Conservation (phyloP, 345 rosid genomes). For the Passiflora organensis region DNA sequence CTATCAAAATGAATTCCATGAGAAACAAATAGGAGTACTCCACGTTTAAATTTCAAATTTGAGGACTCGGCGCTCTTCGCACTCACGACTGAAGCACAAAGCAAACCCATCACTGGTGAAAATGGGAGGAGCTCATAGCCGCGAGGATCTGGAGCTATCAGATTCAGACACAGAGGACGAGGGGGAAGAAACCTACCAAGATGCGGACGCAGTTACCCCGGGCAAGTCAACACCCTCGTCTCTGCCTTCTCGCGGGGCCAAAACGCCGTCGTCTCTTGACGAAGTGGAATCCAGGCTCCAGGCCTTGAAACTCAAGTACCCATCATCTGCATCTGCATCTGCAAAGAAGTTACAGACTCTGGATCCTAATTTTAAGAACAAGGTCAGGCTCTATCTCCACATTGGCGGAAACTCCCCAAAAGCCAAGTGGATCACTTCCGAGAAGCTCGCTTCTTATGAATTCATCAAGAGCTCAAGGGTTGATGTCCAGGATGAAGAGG, state of each 20-base stretch:
- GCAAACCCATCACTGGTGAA: no score
- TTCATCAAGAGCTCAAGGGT: conserved; percentile 45
- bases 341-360: conserved; percentile 11
- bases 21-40: no score
- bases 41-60: conserved; percentile 44
- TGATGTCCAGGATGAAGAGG: conserved; percentile 23
- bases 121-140: conserved; percentile 76
- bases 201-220: conserved; percentile 47
- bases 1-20: no score
- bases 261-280: conserved; percentile 52
- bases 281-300: conserved; percentile 63
- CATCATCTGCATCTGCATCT: conserved; percentile 15
- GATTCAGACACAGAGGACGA: conserved; percentile 54
- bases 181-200: conserved; percentile 43
- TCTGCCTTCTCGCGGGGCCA: conserved; percentile 26
- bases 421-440: conserved; percentile 74
- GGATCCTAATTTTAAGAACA: conserved; percentile 34
- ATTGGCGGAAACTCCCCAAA: conserved; percentile 70
- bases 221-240: conserved; percentile 16
- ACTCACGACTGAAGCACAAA: not conserved
- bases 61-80: conserved; percentile 40
- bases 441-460: conserved; percentile 49
- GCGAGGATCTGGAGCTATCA: conserved; percentile 56
- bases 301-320: conserved; percentile 61
- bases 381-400: conserved; percentile 59